Evolutionary conservation across 768 basidiomycete genomes (phyloP), one percentile per base, ranked within the genome.

Genomic region (Mycena amicta): DNA sequence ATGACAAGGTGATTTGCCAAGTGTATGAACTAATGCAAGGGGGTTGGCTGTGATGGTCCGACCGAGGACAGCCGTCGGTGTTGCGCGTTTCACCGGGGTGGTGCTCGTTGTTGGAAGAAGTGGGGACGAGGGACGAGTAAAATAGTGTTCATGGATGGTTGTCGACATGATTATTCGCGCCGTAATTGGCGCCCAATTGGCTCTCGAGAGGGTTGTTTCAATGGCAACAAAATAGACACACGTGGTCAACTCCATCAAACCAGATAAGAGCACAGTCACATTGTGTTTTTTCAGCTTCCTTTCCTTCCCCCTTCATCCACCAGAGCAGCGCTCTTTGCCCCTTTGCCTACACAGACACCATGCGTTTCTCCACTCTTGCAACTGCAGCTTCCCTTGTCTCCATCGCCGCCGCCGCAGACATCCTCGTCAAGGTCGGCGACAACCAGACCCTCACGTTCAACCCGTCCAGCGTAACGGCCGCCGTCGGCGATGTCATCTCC

Each of bases 391-490:
- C 50, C 15, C 37, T 63, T 26, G 27, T 52, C 5, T 56, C 55
- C 11, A 27, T 39, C 39, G 62, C 26, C 43, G 43, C 58, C 18
- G 62, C 59, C 6, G 58, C 49, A 16, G 47, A 37, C 37, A 52
- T 57, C n/a, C 18, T 13, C 2, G 58, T 63, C 2, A 37, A 30
- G 13, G 62, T 63, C 23, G 62, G 62, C 20, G 53, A 20, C 1
- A 54, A 56, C 30, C n/a, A 22, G 20, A 25, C 26, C 18, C 5
- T 52, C 6, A 54, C 62, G 5, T 63, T 26, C 39, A 20, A 15
- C 29, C 62, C 62, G 3, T 2, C 25, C 15, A 60, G 11, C 47
- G 59, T 63, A 26, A 66, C 62, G 53, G 72, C 63, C 31, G 41
- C 41, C 18, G 58, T 56, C 13, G 60, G 60, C 27, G 61, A 64